Conservation (phyloP, 2,329 filamentous ascomycete genomes). For the Podosphaera leucotricha region DNA sequence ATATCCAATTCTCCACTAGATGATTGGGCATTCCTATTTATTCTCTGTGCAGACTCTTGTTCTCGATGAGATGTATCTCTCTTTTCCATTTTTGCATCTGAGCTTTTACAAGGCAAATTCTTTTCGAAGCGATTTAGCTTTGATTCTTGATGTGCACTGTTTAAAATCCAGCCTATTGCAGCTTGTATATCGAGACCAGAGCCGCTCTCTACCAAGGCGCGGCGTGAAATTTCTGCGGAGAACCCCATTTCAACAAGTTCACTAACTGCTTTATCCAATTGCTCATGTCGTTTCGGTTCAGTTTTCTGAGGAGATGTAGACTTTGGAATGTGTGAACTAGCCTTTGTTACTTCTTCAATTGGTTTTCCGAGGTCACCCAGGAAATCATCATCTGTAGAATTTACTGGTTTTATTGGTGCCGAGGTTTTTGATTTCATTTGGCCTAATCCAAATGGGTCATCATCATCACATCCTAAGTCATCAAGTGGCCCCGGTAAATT, state of each 20-base stretch:
- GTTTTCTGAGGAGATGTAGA: conserved; percentile 2
- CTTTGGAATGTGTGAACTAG: conserved; percentile 12
- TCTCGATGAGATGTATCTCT: conserved; percentile 6
- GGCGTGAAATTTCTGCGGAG: conserved; percentile 55
- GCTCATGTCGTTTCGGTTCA: conserved; percentile 23
- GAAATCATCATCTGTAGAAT: conserved; percentile 31
- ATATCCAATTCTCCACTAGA: conserved; percentile 45
- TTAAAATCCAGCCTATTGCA: conserved; percentile 72
- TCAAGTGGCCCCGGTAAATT: conserved; percentile 14
- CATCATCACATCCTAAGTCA: conserved; percentile 23
- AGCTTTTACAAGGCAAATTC: conserved; percentile 10
- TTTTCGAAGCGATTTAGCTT: conserved; percentile 42
- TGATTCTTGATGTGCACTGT: conserved; percentile 69
- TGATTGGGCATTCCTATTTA: conserved; percentile 29
- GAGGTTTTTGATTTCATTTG: conserved; percentile 22
- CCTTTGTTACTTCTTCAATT: conserved; percentile 35
- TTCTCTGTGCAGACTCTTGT: conserved; percentile 17
- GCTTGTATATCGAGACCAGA: conserved; percentile 61
- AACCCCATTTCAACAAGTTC: conserved; percentile 94
- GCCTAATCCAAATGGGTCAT: conserved; percentile 68
- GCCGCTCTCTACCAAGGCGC: conserved; percentile 59
- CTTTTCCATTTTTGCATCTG: conserved; percentile 7
- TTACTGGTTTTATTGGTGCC: conserved; percentile 8
- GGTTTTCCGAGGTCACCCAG: conserved; percentile 40
- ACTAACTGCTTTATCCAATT: conserved; percentile 57